Conservation (phyloP, 768 basidiomycete species). For the Russula earlei region DNA sequence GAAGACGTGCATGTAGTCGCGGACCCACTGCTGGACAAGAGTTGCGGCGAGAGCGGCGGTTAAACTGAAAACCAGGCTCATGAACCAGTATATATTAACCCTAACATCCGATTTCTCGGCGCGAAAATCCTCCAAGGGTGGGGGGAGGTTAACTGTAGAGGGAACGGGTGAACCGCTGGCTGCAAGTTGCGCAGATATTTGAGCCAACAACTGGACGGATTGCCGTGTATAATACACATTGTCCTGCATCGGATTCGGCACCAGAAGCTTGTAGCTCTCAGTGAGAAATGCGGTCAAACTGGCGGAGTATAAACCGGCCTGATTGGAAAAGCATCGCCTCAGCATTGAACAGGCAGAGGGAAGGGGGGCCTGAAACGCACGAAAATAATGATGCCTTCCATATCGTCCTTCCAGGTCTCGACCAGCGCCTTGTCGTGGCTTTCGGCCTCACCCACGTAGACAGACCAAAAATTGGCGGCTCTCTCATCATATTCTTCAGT, state of each 20-base stretch:
- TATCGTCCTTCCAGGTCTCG: conserved; percentile 33
- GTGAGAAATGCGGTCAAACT: conserved; percentile 12
- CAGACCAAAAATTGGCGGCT: conserved; percentile 32
- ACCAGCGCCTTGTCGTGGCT: conserved; percentile 27
- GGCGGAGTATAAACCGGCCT: conserved; percentile 17
- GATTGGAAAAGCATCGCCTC: no score
- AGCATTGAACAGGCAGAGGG: not conserved
- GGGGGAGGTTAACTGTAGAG: not conserved
- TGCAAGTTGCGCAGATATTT: conserved; percentile 14
- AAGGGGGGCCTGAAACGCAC: conserved; percentile 21
- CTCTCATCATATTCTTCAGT: conserved; percentile 29
- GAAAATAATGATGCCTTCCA: conserved; percentile 35
- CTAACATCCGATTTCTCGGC: conserved; percentile 28
- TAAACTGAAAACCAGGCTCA: conserved; percentile 30
- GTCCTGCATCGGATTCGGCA: not conserved
- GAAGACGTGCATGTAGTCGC: not conserved
- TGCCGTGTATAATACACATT: not conserved
- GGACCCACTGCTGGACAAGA: conserved; percentile 29
- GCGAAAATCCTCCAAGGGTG: conserved; percentile 4
- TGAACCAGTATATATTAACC: conserved; percentile 36
- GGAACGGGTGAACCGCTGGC: conserved; percentile 5
- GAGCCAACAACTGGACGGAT: conserved; percentile 7
- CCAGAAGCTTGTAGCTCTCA: conserved; percentile 4
- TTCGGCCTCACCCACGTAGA: conserved; percentile 30
- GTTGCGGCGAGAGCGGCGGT: conserved; percentile 37